A percentile compares a stretch with the other conserved stretches of the same genome.
These are phyloP conservation scores for Aspergillus ochraceus DNA, from an alignment of 2,329 filamentous ascomycete genomes.

Conservation along the genomic window DNA sequence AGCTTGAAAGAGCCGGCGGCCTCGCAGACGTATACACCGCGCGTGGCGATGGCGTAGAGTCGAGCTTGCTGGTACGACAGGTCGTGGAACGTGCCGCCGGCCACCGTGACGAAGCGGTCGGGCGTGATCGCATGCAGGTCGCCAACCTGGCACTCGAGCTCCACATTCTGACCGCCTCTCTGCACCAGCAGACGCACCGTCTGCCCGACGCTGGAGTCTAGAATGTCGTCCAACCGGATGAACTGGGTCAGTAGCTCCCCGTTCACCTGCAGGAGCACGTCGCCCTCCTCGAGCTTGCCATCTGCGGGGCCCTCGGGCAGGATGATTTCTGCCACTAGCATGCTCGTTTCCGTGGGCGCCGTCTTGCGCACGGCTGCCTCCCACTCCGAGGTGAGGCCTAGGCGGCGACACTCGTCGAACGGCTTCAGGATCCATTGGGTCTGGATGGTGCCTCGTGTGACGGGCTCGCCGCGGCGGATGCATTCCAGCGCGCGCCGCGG, in stretches of 20 bases:
- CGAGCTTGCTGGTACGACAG: slow-evolving; percentile 98
- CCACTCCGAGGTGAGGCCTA: slow-evolving; percentile 82
- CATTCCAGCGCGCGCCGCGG: slow-evolving; percentile 84
- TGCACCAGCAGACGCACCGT: slow-evolving; percentile 81
- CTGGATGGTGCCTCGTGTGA: slow-evolving; percentile 94
- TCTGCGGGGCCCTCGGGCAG: slow-evolving; percentile 87
- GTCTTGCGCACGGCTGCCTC: slow-evolving; percentile 79
- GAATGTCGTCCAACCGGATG: slow-evolving; percentile 82
- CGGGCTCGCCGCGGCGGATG: slow-evolving; percentile 71
- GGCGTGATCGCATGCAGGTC: slow-evolving; percentile 94
- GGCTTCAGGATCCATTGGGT: slow-evolving; percentile 96
- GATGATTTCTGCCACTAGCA: slow-evolving; percentile 95
- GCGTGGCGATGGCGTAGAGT: slow-evolving; percentile 86
- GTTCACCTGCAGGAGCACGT: slow-evolving; percentile 91
- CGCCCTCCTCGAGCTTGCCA: slow-evolving; percentile 85
- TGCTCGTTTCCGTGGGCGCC: slow-evolving; percentile 91
- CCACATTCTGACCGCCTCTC: slow-evolving; percentile 81
- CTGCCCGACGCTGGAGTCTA: slow-evolving; percentile 81
- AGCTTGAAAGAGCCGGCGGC: slow-evolving; percentile 93
- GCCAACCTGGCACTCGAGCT: slow-evolving; percentile 80
- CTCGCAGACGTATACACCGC: slow-evolving; percentile 93
- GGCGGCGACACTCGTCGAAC: slow-evolving; percentile 90
- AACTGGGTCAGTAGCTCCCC: slow-evolving; percentile 92
- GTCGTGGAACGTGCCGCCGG: slow-evolving; percentile 92
- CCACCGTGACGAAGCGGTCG: slow-evolving; percentile 90